Conservation (phyloP, 345 rosid species). For the Linum tenue region DNA sequence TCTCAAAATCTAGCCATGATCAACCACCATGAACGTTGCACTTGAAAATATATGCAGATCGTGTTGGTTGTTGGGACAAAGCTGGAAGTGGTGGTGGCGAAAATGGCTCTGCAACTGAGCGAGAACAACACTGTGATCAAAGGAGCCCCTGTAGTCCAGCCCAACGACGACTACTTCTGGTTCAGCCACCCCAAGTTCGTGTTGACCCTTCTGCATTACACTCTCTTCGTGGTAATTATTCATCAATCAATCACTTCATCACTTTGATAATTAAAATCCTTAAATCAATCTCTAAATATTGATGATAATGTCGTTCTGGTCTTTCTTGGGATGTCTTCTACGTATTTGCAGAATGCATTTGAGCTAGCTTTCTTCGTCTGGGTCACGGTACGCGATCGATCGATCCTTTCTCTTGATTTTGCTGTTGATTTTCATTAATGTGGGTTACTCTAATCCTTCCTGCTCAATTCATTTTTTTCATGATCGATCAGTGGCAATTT, state of each 20-base stretch:
- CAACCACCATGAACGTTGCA: no score
- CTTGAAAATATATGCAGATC: slow-evolving; percentile 17
- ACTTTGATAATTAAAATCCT: neutral
- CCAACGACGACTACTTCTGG: slow-evolving; percentile 52
- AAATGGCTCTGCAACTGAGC: slow-evolving; percentile 40
- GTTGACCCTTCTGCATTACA: slow-evolving; percentile 38
- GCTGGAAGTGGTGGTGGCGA: slow-evolving; percentile 42
- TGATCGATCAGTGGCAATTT: neutral
- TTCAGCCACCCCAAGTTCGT: slow-evolving; percentile 35
- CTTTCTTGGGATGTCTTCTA: neutral
- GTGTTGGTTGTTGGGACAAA: slow-evolving; percentile 47
- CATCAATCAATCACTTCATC: neutral
- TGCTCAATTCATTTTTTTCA: no score
- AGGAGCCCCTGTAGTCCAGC: slow-evolving; percentile 44
- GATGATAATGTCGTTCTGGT: neutral
- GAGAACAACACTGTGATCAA: slow-evolving; percentile 26
- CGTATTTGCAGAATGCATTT: slow-evolving; percentile 1
- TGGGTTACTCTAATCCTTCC: no score
- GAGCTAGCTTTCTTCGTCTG: slow-evolving; percentile 8
- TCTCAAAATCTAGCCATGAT: neutral
- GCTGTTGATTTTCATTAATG: no score
- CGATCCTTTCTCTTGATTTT: no score
- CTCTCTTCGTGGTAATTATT: slow-evolving; percentile 34
- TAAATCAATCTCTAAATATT: neutral
- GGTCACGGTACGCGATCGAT: neutral